Conservation (phyloP, 169 alveolate genomes). For the Plasmodium cynomolgi region DNA sequence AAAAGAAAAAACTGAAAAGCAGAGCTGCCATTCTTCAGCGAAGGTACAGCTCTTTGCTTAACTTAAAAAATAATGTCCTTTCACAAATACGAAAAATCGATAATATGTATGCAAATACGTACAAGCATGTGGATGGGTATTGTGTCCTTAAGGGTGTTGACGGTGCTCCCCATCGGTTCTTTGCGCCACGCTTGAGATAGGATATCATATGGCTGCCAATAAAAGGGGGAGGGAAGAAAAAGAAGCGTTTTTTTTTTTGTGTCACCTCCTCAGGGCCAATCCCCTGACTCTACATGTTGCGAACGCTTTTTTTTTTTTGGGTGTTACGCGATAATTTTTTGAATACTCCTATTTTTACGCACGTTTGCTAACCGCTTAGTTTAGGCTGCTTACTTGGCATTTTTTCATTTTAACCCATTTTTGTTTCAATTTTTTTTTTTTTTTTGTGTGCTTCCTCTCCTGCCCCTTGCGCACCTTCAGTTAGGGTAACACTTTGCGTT, state of each 20-base stretch:
- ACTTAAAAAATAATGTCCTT: slow-evolving; percentile 17
- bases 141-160: not conserved
- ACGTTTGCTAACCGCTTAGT: not conserved
- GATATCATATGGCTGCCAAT: not conserved
- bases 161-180: slow-evolving; percentile 17
- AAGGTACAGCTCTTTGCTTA: slow-evolving; percentile 14
- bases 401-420: not conserved
- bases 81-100: slow-evolving; percentile 20
- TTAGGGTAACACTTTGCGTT: not conserved
- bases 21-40: slow-evolving; percentile 20
- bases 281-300: not conserved
- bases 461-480: not conserved
- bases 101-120: slow-evolving; percentile 25
- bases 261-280: not conserved
- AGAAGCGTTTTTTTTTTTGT: not conserved
- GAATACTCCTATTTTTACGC: not conserved
- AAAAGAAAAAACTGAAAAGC: slow-evolving; percentile 45
- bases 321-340: not conserved
- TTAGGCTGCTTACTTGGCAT: not conserved
- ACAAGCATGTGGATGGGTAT: slow-evolving; percentile 51
- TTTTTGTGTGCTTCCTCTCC: not conserved
- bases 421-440: not conserved
- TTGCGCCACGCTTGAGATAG: slow-evolving; percentile 51
- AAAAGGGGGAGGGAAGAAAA: not conserved
- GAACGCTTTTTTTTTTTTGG: not conserved